Evolutionary conservation across 2,329 filamentous ascomycete species (phyloP).

Genomic region (Calonectria ilicicola): DNA sequence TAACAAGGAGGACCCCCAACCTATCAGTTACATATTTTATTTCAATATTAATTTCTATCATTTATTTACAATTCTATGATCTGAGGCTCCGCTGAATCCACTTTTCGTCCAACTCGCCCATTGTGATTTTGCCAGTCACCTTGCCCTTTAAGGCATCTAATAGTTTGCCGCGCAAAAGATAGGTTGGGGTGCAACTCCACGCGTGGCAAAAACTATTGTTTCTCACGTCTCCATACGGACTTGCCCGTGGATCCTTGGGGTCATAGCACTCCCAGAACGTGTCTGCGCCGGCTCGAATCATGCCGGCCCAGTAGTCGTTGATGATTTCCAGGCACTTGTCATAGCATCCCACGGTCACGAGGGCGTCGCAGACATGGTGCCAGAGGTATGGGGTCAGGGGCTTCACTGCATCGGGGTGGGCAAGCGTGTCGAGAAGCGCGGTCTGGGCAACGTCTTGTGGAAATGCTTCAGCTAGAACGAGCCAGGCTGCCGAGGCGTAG

Average conservation of each 20-base stretch:
- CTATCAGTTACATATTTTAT: neutral
- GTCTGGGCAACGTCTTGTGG: constrained; percentile 4
- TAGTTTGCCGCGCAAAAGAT: constrained; percentile 20
- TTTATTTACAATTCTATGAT: neutral
- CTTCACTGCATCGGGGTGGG: constrained; percentile 21
- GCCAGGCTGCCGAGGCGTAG: constrained; percentile 26
- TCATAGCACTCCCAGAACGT: constrained; percentile 34
- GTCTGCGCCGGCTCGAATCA: constrained; percentile 27
- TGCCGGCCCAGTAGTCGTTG: constrained; percentile 29
- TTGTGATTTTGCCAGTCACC: constrained; percentile 22
- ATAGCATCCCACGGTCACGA: constrained; percentile 21
- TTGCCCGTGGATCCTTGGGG: constrained; percentile 21
- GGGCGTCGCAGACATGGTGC: constrained; percentile 31
- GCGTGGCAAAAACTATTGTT: constrained; percentile 34
- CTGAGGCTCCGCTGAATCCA: constrained; percentile 21
- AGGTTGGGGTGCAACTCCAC: constrained; percentile 33
- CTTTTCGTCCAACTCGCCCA: constrained; percentile 24
- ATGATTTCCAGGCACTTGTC: constrained; percentile 27
- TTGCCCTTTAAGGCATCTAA: constrained; percentile 5
- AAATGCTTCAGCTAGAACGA: constrained; percentile 16
- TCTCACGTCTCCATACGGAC: constrained; percentile 30
- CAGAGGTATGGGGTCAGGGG: constrained; percentile 30
- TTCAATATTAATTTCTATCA: neutral
- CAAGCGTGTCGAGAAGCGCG: constrained; percentile 14
- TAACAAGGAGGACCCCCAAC: neutral